Evolutionary conservation across 2,329 filamentous ascomycete genomes (phyloP).

Genomic region (Ascochyta koolunga): DNA sequence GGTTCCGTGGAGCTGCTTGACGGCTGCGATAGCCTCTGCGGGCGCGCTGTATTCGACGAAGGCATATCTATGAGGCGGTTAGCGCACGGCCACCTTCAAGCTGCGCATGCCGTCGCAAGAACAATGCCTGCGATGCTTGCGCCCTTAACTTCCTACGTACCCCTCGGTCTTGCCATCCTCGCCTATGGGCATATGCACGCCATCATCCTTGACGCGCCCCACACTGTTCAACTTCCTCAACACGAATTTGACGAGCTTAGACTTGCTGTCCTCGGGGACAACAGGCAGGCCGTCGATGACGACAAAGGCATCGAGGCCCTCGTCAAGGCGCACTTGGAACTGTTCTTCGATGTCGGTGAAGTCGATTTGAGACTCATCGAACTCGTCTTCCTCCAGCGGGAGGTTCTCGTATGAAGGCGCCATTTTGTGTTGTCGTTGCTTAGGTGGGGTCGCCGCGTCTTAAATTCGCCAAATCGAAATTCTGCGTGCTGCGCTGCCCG

Average conservation of each 20-base stretch:
- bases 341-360: constrained; percentile 92
- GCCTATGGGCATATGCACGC: constrained; percentile 91
- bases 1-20: constrained; percentile 83
- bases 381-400: constrained; percentile 83
- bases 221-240: constrained; percentile 88
- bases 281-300: constrained; percentile 92
- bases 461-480: constrained; percentile 30
- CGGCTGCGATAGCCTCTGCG: constrained; percentile 86
- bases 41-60: constrained; percentile 96
- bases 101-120: constrained; percentile 4
- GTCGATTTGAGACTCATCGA: constrained; percentile 93
- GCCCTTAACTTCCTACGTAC: constrained; percentile 58
- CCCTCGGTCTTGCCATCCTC: constrained; percentile 85
- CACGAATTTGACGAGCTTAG: constrained; percentile 95
- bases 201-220: constrained; percentile 83
- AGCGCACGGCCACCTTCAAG: constrained; percentile 17
- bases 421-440: constrained; percentile 65
- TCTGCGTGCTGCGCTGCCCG: constrained; percentile 30
- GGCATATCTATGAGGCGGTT: constrained; percentile 70
- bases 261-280: constrained; percentile 87
- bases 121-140: constrained; percentile 4
- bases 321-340: constrained; percentile 94
- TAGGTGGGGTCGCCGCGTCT: constrained; percentile 27
- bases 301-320: constrained; percentile 94
- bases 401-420: constrained; percentile 92